Percentiles rank a stretch among this genome's conserved stretches.
These are phyloP conservation scores for Blastobotrys apis DNA, from an alignment of 1,139 yeast species.

Conservation along the genomic window DNA sequence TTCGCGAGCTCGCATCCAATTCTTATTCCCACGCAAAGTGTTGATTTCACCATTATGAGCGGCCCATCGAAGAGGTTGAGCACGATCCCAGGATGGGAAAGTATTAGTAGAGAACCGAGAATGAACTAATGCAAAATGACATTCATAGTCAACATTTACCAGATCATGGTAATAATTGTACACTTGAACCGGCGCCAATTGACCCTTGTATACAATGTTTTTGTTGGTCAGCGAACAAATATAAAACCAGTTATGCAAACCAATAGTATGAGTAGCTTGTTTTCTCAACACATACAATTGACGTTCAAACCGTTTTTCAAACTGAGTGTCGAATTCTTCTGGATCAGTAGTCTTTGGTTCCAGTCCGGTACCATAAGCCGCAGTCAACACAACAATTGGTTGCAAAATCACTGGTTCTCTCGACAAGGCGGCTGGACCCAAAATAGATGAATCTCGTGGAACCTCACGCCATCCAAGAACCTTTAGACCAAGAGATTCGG, in stretches of 20 bases:
- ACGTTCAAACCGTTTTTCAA: conserved; percentile 70
- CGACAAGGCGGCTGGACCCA: conserved; percentile 92
- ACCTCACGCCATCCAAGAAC: conserved; percentile 95
- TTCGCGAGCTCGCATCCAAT: conserved; percentile 99
- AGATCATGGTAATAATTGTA: conserved; percentile 92
- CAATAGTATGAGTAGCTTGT: conserved; percentile 85
- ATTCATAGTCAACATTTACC: conserved; percentile 86
- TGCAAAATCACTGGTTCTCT: conserved; percentile 90
- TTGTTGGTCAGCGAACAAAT: conserved; percentile 87
- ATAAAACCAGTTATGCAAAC: conserved; percentile 95
- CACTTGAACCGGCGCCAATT: conserved; percentile 93
- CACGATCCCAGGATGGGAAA: conserved; percentile 99
- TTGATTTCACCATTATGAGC: conserved; percentile 99
- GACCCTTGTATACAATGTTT: conserved; percentile 96
- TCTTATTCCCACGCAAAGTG: conserved; percentile 94
- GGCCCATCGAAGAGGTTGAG: conserved; percentile 95
- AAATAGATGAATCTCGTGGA: conserved; percentile 88
- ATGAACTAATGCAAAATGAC: conserved; percentile 94
- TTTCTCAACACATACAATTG: conserved; percentile 82
- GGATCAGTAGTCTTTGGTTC: conserved; percentile 33
- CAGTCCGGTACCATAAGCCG: conserved; percentile 45
- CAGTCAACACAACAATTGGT: conserved; percentile 74
- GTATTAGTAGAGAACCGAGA: conserved; percentile 97
- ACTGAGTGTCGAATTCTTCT: conserved; percentile 49
- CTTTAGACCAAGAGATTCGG: conserved; percentile 66